Percentiles rank a stretch among this genome's conserved stretches.
These are phyloP conservation scores for Sporisorium iseilematis-ciliati DNA, from an alignment of 1,284 basidiomycete genomes.

Conservation along the genomic window DNA sequence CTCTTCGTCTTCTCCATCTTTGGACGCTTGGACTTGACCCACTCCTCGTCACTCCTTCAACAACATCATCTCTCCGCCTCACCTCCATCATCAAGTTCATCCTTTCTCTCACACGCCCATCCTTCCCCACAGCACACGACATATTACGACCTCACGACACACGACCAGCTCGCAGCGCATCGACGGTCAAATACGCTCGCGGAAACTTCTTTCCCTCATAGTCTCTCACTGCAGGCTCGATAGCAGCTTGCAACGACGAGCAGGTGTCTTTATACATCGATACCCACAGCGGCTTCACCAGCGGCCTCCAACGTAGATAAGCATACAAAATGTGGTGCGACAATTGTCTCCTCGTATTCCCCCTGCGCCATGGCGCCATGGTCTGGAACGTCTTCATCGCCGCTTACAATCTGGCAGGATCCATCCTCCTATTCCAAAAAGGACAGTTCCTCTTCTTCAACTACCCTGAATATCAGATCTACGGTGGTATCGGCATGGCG, in stretches of 20 bases:
- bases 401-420: conserved; percentile 78
- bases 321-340: conserved; percentile 60
- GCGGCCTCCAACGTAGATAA: neutral
- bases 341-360: conserved; percentile 61
- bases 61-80: neutral
- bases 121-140: neutral
- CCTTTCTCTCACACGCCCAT: neutral
- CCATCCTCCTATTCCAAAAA: conserved; percentile 77
- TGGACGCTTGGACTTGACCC: neutral
- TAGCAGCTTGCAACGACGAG: neutral
- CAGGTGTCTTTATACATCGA: neutral
- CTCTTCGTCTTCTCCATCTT: neutral
- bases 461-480: conserved; percentile 78
- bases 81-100: neutral
- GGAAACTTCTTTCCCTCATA: neutral
- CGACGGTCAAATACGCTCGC: neutral
- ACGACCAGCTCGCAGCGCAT: neutral
- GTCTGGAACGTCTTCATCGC: conserved; percentile 79
- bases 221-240: too few species aligned
- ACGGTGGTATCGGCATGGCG: conserved; percentile 78
- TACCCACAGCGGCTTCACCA: neutral
- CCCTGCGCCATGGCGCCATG: conserved; percentile 75
- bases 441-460: conserved; percentile 80
- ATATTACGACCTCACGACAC: conserved; percentile 4
- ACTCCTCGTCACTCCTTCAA: neutral